Evolutionary conservation across 2,329 filamentous ascomycete genomes (phyloP).

Genomic region (Penicillium corylophilum): DNA sequence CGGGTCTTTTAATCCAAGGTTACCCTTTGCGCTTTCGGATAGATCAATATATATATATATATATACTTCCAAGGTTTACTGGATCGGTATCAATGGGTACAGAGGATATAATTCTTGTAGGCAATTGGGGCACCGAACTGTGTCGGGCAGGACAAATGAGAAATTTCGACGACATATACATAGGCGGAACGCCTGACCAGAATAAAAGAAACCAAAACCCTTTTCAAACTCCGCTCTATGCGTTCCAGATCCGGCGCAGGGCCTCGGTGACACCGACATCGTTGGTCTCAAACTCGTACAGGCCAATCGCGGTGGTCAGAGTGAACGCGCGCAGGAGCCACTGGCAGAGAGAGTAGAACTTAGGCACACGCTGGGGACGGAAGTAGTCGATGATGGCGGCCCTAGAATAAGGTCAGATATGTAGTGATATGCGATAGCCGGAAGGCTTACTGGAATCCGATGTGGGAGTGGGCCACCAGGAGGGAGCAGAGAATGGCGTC

Average conservation of each 20-base stretch:
- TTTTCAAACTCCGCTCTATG: constrained; percentile 44
- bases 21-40: constrained; percentile 5
- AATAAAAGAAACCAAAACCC: constrained; percentile 27
- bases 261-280: constrained; percentile 92
- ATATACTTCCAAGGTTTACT: not conserved
- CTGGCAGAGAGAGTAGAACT: constrained; percentile 63
- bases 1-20: not conserved
- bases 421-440: not conserved
- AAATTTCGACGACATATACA: constrained; percentile 34
- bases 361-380: constrained; percentile 68
- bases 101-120: constrained; percentile 14
- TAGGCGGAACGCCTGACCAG: constrained; percentile 33
- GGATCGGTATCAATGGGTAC: constrained; percentile 4
- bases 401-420: constrained; percentile 39
- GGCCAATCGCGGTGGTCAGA: constrained; percentile 75
- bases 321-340: constrained; percentile 81
- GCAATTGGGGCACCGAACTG: constrained; percentile 16
- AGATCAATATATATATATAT: constrained; percentile 6
- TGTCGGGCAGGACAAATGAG: constrained; percentile 23
- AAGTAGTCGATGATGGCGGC: constrained; percentile 88
- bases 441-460: constrained; percentile 77
- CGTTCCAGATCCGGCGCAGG: constrained; percentile 85
- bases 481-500: constrained; percentile 83
- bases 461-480: constrained; percentile 88
- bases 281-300: constrained; percentile 99